phyloP scores from a whole-genome alignment of 2,329 filamentous ascomycete species.

The Clarireedia homoeocarpa region DNA sequence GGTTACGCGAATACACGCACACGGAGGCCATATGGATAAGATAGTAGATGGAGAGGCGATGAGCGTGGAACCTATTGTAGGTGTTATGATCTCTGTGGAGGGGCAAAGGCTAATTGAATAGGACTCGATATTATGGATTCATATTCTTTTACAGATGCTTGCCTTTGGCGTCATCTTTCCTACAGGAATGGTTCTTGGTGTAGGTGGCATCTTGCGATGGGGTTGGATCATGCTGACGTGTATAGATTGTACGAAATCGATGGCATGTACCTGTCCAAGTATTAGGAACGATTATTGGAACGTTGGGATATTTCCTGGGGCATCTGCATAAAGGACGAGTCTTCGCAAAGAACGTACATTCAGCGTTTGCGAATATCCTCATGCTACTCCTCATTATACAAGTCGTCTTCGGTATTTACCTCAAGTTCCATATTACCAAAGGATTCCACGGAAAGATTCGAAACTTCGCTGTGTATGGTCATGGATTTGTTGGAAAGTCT shows the following conservation, averaged over 20 bases:
- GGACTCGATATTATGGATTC: constrained; percentile 85
- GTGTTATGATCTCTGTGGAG: constrained; percentile 21
- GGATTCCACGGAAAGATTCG: constrained; percentile 76
- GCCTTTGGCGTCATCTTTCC: constrained; percentile 92
- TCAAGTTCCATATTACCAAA: constrained; percentile 81
- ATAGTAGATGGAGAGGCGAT: constrained; percentile 63
- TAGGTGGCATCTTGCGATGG: constrained; percentile 40
- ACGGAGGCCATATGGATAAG: constrained; percentile 40
- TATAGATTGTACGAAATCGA: constrained; percentile 74
- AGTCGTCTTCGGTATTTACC: constrained; percentile 73
- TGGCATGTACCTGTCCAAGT: constrained; percentile 92
- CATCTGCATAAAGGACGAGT: constrained; percentile 85
- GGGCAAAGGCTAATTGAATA: constrained; percentile 33
- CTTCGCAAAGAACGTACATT: constrained; percentile 75
- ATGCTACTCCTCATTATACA: constrained; percentile 75
- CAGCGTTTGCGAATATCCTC: constrained; percentile 68
- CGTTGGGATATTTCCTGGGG: constrained; percentile 83
- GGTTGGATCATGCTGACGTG: not conserved
- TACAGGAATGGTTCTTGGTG: constrained; percentile 88
- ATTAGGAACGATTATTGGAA: constrained; percentile 63
- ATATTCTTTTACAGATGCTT: constrained; percentile 81
- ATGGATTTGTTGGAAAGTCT: constrained; percentile 76
- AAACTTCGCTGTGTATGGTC: constrained; percentile 59
- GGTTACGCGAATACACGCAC: constrained; percentile 17
- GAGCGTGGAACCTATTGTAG: constrained; percentile 66